Conservation (phyloP, 352 stramenopile species). For the Phytophthora chlamydospora region DNA sequence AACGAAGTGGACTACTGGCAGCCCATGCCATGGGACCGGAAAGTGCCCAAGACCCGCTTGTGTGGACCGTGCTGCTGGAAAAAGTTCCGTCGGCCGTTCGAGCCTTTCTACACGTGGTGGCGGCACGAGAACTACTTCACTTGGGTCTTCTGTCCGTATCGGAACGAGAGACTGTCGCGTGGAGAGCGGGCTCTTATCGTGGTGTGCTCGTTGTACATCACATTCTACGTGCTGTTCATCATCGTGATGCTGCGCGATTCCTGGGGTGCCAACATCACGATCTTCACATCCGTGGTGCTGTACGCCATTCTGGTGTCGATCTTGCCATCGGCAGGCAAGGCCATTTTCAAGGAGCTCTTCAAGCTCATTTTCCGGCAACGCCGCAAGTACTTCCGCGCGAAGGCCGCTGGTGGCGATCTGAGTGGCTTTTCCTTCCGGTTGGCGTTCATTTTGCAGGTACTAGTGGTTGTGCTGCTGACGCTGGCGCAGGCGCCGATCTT, state of each 20-base stretch:
- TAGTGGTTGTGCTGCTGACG: slow-evolving; percentile 57
- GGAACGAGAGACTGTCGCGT: slow-evolving; percentile 63
- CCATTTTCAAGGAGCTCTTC: slow-evolving; percentile 82
- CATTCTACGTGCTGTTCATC: slow-evolving; percentile 78
- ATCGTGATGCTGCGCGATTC: slow-evolving; percentile 66
- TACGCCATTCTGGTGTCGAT: slow-evolving; percentile 63
- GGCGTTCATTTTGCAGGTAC: slow-evolving; percentile 59
- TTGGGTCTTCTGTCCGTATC: slow-evolving; percentile 74
- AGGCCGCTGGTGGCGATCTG: slow-evolving; percentile 47
- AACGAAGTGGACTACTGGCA: slow-evolving; percentile 80
- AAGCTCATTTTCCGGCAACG: slow-evolving; percentile 78
- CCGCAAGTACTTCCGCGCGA: slow-evolving; percentile 69
- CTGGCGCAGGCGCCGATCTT: slow-evolving; percentile 63
- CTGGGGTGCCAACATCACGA: slow-evolving; percentile 40
- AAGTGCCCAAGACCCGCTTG: slow-evolving; percentile 68
- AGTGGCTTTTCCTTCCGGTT: slow-evolving; percentile 59
- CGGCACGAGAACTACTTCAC: slow-evolving; percentile 83
- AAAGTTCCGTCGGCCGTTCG: slow-evolving; percentile 63
- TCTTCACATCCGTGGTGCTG: slow-evolving; percentile 49
- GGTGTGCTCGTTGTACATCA: slow-evolving; percentile 74
- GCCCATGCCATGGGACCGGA: slow-evolving; percentile 72
- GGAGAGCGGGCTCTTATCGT: slow-evolving; percentile 69
- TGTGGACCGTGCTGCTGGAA: slow-evolving; percentile 72
- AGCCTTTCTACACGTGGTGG: slow-evolving; percentile 83
- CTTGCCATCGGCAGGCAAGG: slow-evolving; percentile 61